Base-by-base conservation (phyloP, 2,329 filamentous ascomycete genomes). In the Cryphonectria carpinicola region DNA sequence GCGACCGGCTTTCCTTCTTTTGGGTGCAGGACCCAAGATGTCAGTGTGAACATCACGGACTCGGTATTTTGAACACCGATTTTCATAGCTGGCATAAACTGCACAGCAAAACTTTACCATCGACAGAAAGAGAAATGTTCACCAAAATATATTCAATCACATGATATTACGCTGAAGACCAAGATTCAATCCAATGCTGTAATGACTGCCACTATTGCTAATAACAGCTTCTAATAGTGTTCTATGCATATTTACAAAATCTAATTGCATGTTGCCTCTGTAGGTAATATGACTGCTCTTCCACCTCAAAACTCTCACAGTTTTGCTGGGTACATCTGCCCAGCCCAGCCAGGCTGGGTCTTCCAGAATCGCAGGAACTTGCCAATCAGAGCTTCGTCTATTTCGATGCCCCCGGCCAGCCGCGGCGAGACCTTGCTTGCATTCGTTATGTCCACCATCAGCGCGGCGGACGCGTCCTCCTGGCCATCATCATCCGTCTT, bases 31-130 rank as follows among this genome's bases (percentile, higher is more conserved):
- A 68, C 46, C 7, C 32, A 56, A 5, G 37, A 11, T 35, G 65
- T 70, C 11, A 63, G 68, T 17, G 66, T 68, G 10, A 67, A 72
- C n/a, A 67, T 72, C n/a, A 68, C 60, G 14, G 64, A 56, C 54
- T 39, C 61, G 28, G 43, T 65, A 8, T 10, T 60, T 14, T 60
- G 28, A 35, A 41, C 19, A 19, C 13, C 3, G n/a, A 17, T 11
- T n/a, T 5, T 37, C 7, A 37, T 37, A 10, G 32, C 1, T n/a
- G 10, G 58, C 10, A 32, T 13, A 19, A 58, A 58, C 11, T 1
- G 54, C 19, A 32, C 6, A 5, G 14, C 2, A 11, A 28, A 7
- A 2, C 4, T n/a, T 17, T 10, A 25, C 11, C 25, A 28, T 2
- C 13, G 25, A 7, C 10, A 28, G 52, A 4, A 32, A 13, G 52